These are phyloP conservation scores for Apiotrichum domesticum DNA, from an alignment of 1,284 basidiomycete species.

Conservation along the genomic window DNA sequence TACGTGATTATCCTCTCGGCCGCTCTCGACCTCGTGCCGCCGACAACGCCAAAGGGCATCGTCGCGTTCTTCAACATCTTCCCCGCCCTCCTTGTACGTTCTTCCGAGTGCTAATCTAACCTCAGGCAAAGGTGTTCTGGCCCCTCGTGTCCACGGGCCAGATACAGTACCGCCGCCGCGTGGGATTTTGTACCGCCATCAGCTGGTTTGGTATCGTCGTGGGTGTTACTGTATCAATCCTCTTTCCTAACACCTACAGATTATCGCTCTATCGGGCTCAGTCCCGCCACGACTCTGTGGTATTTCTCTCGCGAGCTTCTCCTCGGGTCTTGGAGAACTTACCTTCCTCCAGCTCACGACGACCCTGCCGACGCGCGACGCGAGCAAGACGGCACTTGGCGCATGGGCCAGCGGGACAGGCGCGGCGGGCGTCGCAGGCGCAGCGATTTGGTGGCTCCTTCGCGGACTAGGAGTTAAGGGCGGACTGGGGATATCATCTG, in stretches of 20 bases:
- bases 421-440: conserved; percentile 86
- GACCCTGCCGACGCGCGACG: conserved; percentile 47
- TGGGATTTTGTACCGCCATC: conserved; percentile 67
- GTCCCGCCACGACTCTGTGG: conserved; percentile 71
- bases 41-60: conserved; percentile 78
- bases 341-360: conserved; percentile 93
- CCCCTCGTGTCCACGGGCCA: conserved; percentile 79
- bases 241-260: conserved; percentile 48
- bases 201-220: conserved; percentile 79
- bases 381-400: conserved; percentile 51
- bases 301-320: conserved; percentile 83
- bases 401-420: conserved; percentile 88
- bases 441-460: conserved; percentile 90
- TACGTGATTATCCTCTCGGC: conserved; percentile 96
- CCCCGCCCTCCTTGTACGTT: conserved; percentile 55
- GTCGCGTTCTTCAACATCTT: conserved; percentile 88
- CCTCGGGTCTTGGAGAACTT: conserved; percentile 85
- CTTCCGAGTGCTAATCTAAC: conserved; percentile 7
- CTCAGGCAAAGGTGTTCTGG: conserved; percentile 78
- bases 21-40: conserved; percentile 86
- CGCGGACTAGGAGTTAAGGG: conserved; percentile 73
- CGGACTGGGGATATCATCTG: conserved; percentile 69
- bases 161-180: conserved; percentile 67
- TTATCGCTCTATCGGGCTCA: conserved; percentile 69
- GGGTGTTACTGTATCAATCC: conserved; percentile 8